These are phyloP conservation scores for Terana coerulea DNA, from an alignment of 768 basidiomycete species.

Conservation along the genomic window DNA sequence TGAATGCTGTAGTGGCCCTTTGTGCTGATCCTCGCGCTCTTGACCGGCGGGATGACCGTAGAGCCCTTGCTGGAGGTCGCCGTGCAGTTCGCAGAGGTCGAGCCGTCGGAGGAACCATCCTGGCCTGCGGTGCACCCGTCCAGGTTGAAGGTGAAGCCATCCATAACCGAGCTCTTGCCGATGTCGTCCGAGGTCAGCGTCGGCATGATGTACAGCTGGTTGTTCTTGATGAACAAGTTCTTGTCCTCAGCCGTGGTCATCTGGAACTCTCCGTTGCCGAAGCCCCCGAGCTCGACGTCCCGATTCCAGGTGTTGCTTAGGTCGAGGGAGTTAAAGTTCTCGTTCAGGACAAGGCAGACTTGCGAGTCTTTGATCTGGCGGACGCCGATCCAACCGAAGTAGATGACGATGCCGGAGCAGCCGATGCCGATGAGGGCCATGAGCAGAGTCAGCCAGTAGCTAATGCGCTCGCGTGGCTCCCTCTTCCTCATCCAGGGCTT, in stretches of 20 bases:
- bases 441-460: slow-evolving; percentile 46
- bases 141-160: slow-evolving; percentile 37
- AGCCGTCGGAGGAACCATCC: slow-evolving; percentile 8
- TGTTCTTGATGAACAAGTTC: slow-evolving; percentile 44
- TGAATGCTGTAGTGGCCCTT: slow-evolving; percentile 42
- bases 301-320: slow-evolving; percentile 38
- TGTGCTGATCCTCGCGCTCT: slow-evolving; percentile 52
- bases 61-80: slow-evolving; percentile 35
- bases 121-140: slow-evolving; percentile 19
- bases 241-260: slow-evolving; percentile 41
- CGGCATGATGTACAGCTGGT: slow-evolving; percentile 53
- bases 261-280: slow-evolving; percentile 52
- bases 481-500: slow-evolving; percentile 46
- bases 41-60: slow-evolving; percentile 48
- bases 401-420: slow-evolving; percentile 41
- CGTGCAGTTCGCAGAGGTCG: slow-evolving; percentile 38
- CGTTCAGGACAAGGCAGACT: slow-evolving; percentile 44
- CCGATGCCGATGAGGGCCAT: slow-evolving; percentile 39
- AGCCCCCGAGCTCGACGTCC: slow-evolving; percentile 54
- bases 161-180: slow-evolving; percentile 33
- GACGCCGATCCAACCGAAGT: slow-evolving; percentile 39
- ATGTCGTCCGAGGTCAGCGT: slow-evolving; percentile 53
- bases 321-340: slow-evolving; percentile 47
- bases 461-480: slow-evolving; percentile 41
- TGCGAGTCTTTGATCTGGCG: slow-evolving; percentile 31